Conservation (phyloP, 306 rosid genomes). For the Pyrus bretschneideri region DNA sequence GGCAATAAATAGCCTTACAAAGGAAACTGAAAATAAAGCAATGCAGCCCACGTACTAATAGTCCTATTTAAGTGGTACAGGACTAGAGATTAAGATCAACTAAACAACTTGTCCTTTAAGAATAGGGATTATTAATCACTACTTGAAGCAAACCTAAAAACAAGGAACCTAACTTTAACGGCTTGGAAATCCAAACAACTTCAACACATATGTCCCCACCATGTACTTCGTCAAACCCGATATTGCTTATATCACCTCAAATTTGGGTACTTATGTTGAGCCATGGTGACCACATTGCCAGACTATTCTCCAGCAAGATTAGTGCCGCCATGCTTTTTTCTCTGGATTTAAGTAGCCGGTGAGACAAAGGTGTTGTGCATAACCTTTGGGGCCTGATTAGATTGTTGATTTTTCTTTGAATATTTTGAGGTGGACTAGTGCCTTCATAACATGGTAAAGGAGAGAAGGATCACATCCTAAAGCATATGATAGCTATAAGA, state of each 20-base stretch:
- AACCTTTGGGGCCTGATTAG: background rate
- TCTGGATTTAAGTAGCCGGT: too few species aligned
- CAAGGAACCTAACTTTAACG: too few species aligned
- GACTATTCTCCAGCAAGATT: slow-evolving; percentile 13
- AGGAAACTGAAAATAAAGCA: too few species aligned
- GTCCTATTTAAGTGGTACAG: too few species aligned
- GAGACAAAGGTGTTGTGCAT: background rate
- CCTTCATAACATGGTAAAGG: slow-evolving; percentile 39
- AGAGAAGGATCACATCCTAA: slow-evolving; percentile 21
- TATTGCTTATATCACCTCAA: background rate
- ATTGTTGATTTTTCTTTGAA: slow-evolving; percentile 22
- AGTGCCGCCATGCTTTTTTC: slow-evolving; percentile 20
- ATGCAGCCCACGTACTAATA: too few species aligned
- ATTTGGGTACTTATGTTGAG: slow-evolving; percentile 13
- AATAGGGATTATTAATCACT: too few species aligned
- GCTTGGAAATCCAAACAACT: too few species aligned
- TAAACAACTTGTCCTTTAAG: too few species aligned
- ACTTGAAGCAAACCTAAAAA: too few species aligned
- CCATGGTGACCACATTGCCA: slow-evolving; percentile 29
- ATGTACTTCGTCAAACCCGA: slow-evolving; percentile 30
- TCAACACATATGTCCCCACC: slow-evolving; percentile 28
- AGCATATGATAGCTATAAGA: slow-evolving; percentile 37
- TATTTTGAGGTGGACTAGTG: slow-evolving; percentile 28
- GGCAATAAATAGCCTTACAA: too few species aligned
- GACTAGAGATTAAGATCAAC: too few species aligned